Percentiles rank a stretch among this genome's conserved stretches.
These are phyloP conservation scores for Epichloe brachyelytri DNA, from an alignment of 2,329 filamentous ascomycete species.

Conservation along the genomic window DNA sequence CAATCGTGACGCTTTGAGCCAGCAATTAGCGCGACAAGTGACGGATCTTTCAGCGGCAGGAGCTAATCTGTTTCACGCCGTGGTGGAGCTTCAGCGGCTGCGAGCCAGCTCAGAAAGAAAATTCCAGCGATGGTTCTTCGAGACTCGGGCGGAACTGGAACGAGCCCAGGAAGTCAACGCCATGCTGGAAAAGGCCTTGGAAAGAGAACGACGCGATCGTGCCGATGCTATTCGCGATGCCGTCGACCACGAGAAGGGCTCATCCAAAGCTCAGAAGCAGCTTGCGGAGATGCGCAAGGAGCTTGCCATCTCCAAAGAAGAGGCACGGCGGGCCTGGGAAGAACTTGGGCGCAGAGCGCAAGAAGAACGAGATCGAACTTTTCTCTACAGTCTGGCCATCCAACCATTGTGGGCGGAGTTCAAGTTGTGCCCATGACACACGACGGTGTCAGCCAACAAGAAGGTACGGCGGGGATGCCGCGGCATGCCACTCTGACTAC, in stretches of 20 bases:
- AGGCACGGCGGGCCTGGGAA: conserved; percentile 92
- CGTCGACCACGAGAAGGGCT: conserved; percentile 55
- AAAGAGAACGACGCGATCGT: conserved; percentile 58
- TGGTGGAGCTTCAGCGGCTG: conserved; percentile 87
- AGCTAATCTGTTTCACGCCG: conserved; percentile 92
- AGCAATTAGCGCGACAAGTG: conserved; percentile 85
- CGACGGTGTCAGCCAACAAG: conserved; percentile 45
- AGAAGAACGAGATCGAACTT: conserved; percentile 77
- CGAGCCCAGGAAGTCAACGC: conserved; percentile 70
- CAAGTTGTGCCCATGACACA: conserved; percentile 90
- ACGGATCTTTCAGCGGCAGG: conserved; percentile 95
- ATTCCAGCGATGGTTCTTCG: conserved; percentile 98
- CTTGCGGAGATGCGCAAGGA: conserved; percentile 88
- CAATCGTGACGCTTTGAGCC: conserved; percentile 66
- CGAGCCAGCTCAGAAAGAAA: conserved; percentile 93
- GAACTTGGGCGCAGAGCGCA: conserved; percentile 88
- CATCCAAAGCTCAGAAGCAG: conserved; percentile 63
- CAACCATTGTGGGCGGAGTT: conserved; percentile 82
- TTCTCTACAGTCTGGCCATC: conserved; percentile 75
- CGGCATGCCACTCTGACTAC: conserved; percentile 18
- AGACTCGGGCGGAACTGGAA: conserved; percentile 81
- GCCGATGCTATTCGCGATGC: conserved; percentile 54
- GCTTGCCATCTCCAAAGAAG: conserved; percentile 87
- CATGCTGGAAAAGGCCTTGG: conserved; percentile 63
- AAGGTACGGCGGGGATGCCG: conserved; percentile 29